Base-by-base conservation (phyloP, 2,329 filamentous ascomycete species). In the Samsoniella hepiali region DNA sequence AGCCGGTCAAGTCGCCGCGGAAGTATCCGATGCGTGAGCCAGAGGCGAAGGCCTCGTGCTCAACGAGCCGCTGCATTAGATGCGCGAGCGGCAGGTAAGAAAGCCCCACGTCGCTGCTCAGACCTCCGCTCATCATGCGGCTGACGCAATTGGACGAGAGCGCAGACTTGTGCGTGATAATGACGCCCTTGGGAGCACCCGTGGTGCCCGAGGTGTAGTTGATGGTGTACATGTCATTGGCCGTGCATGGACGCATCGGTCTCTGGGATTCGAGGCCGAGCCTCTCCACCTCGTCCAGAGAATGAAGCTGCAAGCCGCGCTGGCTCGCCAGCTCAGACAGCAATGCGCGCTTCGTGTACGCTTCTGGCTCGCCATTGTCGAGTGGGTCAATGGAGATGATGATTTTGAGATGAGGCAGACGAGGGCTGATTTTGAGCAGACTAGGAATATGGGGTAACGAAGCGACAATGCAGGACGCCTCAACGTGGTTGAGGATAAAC, bases 11-110 rank as follows among this genome's bases (percentile, higher is more conserved):
- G 72, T 97, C 92, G 62, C 95, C 95, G 69, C 95, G 91, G 84
- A 97, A 99, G 76, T 94, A 99, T 13, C 94, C 95, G 69, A 97
- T 88, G 9, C 86, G 80, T 40, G 85, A 86, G 62, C 92, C 93
- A 59, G 85, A 82, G 70, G 89, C 86, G 17, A 97, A 80, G 15
- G 86, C 84, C 3, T 82, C 81, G 74, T 96, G 90, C 74, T 99
- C 95, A 47, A 88, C 81, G 68, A 97, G 82, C 62, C 95, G 89
- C 67, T 93, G 91, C 75, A 91, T 97, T 70, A 99, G 98, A 74
- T 99, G 95, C 10, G 95, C 95, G 45, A 97, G 80, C 0, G 95
- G 95, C 58, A 99, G 84, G 77, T 98, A 99, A 1, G 94, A 98
- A 64, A 91, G 85, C 68, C 89, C 81, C 3, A 88, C 78, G 68